phyloP scores from a whole-genome alignment of 768 basidiomycete genomes.

The Suillus tomentosus region DNA sequence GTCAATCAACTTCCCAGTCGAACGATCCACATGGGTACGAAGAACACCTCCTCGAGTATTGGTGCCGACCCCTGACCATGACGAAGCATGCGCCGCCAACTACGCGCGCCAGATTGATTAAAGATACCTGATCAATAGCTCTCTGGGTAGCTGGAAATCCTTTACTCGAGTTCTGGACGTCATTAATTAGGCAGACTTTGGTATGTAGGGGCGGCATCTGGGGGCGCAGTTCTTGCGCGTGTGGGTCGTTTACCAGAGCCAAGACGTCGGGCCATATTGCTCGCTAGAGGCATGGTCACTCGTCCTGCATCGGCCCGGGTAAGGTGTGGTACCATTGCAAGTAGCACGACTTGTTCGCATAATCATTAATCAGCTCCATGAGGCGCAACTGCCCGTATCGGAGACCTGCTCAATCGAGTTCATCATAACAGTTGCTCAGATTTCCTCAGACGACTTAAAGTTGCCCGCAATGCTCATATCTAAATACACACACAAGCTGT shows the following conservation, averaged over 20 bases:
- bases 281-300: background rate
- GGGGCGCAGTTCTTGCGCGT: background rate
- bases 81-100: background rate
- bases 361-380: background rate
- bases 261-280: background rate
- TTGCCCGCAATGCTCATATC: background rate
- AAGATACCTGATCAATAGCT: background rate
- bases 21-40: no score
- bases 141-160: background rate
- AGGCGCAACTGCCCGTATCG: background rate
- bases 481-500: background rate
- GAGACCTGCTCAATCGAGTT: background rate
- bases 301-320: background rate
- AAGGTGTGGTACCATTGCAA: background rate
- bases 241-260: background rate
- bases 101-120: background rate
- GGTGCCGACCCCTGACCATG: background rate
- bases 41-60: no score
- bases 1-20: no score
- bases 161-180: background rate
- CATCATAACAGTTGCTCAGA: background rate
- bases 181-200: slow-evolving; percentile 6
- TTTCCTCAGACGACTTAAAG: background rate
- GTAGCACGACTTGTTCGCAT: background rate
- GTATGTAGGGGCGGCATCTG: background rate